phyloP scores from a whole-genome alignment of 495 filamentous ascomycete genomes.

The Hyaloscypha bicolor region DNA sequence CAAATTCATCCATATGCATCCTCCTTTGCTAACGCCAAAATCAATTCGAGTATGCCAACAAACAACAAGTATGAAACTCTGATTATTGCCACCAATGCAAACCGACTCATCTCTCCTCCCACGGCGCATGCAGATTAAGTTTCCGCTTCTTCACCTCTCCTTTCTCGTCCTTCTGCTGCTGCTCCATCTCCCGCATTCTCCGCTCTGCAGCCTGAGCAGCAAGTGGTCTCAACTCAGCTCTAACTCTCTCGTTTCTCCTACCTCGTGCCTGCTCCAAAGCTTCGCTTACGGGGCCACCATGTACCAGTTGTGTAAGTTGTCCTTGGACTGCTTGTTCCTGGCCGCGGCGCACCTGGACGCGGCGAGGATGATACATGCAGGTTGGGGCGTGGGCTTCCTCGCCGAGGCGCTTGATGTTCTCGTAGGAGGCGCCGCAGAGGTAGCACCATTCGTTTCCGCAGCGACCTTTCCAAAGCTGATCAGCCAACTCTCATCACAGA shows the following conservation, averaged over 20 bases:
- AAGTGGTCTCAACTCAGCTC: constrained; percentile 6
- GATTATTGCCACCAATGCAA: neutral
- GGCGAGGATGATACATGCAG: constrained; percentile 18
- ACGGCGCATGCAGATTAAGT: constrained; percentile 6
- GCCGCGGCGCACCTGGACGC: neutral
- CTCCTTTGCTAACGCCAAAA: neutral
- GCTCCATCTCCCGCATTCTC: constrained; percentile 13
- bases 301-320: constrained; percentile 9
- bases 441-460: constrained; percentile 52
- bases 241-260: constrained; percentile 7
- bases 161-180: neutral
- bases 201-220: constrained; percentile 16
- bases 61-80: neutral
- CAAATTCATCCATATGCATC: neutral
- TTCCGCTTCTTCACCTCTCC: constrained; percentile 3
- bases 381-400: constrained; percentile 28
- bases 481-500: constrained; percentile 21
- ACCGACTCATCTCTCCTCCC: constrained; percentile 36
- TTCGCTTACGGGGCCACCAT: constrained; percentile 15
- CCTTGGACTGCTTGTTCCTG: neutral
- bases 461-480: constrained; percentile 12
- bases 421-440: constrained; percentile 40
- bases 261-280: constrained; percentile 15
- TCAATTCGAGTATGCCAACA: neutral
- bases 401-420: constrained; percentile 42